Evolutionary conservation across 2,329 filamentous ascomycete species (phyloP).

Genomic region (Cordyceps cateniannulata): DNA sequence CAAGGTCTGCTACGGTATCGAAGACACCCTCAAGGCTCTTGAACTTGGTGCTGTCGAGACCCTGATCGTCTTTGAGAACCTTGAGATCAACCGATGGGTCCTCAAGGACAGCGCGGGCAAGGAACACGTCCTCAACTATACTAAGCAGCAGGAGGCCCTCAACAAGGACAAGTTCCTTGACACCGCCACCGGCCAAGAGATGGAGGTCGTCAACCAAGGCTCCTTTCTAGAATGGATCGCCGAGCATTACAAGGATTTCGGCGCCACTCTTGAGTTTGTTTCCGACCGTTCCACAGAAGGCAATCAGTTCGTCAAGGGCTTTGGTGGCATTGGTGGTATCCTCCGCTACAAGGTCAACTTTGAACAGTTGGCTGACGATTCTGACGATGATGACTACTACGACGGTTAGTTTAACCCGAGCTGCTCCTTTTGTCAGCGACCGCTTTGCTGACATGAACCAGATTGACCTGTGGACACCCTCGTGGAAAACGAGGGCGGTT

Average conservation of each 20-base stretch:
- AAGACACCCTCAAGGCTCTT: conserved; percentile 93
- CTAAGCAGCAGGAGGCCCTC: conserved; percentile 64
- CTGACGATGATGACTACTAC: conserved; percentile 95
- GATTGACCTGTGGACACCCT: conserved; percentile 90
- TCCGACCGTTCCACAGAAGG: conserved; percentile 96
- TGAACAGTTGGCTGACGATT: conserved; percentile 91
- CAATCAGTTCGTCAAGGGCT: conserved; percentile 99
- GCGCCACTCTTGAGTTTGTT: conserved; percentile 91
- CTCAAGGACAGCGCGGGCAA: conserved; percentile 71
- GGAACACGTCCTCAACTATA: conserved; percentile 78
- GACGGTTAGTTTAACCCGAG: conserved; percentile 38
- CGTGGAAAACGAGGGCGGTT: conserved; percentile 77
- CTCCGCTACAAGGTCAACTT: conserved; percentile 99
- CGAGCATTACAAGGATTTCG: conserved; percentile 97
- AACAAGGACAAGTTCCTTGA: conserved; percentile 87
- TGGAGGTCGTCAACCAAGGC: conserved; percentile 83
- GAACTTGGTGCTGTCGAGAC: conserved; percentile 93
- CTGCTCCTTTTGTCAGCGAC: conserved; percentile 9
- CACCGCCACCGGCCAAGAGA: conserved; percentile 91
- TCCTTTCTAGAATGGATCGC: conserved; percentile 99
- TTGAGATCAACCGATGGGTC: conserved; percentile 88
- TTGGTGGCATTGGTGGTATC: conserved; percentile 95
- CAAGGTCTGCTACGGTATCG: conserved; percentile 95
- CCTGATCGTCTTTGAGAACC: conserved; percentile 93
- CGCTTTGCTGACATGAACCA: conserved; percentile 25